Evolutionary conservation across 1,284 basidiomycete species (phyloP).

Genomic region (Phylloporus sp.): DNA sequence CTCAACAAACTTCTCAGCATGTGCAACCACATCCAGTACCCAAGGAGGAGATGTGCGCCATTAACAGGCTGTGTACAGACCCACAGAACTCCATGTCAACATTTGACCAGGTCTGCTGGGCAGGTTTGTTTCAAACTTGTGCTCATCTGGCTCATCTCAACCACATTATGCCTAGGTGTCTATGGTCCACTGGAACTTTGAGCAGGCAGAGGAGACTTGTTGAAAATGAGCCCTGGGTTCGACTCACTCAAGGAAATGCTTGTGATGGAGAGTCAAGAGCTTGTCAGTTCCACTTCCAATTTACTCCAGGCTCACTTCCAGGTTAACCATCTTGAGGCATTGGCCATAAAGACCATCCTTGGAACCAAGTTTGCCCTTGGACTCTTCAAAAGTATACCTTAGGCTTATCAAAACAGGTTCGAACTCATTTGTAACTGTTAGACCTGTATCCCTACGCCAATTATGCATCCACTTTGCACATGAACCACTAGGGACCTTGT

Average conservation of each 20-base stretch:
- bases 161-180: conserved; percentile 85
- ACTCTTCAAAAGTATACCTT: conserved; percentile 61
- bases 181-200: conserved; percentile 93
- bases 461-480: conserved; percentile 59
- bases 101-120: too few species aligned
- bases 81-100: conserved; percentile 51
- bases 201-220: conserved; percentile 71
- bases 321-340: conserved; percentile 81
- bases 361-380: conserved; percentile 56
- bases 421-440: background rate
- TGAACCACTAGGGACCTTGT: conserved; percentile 48
- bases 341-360: conserved; percentile 48
- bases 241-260: conserved; percentile 82
- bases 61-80: conserved; percentile 82
- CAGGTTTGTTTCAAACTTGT: too few species aligned
- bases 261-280: conserved; percentile 69
- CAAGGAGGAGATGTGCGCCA: conserved; percentile 90
- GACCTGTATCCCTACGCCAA: conserved; percentile 66
- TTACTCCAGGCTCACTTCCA: too few species aligned
- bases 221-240: conserved; percentile 88
- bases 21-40: conserved; percentile 82
- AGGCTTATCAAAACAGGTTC: background rate
- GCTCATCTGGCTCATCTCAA: conserved; percentile 39
- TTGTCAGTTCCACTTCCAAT: conserved; percentile 86
- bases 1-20: conserved; percentile 86